phyloP scores from a whole-genome alignment of 2,329 filamentous ascomycete genomes.

The Xylaria polymorpha region DNA sequence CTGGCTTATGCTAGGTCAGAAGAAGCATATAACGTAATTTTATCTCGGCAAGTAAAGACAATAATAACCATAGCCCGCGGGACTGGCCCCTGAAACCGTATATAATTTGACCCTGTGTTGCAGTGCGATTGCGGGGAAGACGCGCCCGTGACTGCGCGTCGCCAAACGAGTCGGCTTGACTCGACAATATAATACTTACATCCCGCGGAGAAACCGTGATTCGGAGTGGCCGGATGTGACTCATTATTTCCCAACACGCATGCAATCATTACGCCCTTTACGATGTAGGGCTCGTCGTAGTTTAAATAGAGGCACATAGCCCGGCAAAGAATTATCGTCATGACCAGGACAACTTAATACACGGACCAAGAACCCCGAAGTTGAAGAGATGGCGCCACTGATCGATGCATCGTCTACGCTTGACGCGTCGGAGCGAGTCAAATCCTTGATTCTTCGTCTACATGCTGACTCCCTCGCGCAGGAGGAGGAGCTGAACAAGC shows the following conservation, averaged over 20 bases:
- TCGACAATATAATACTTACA: not conserved
- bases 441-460: slow-evolving; percentile 29
- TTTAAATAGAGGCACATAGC: not conserved
- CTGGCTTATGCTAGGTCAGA: not conserved
- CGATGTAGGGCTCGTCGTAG: not conserved
- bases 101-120: slow-evolving; percentile 10
- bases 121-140: not conserved
- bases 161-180: not conserved
- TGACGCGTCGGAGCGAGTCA: slow-evolving; percentile 34
- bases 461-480: slow-evolving; percentile 29
- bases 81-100: not conserved
- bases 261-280: not conserved
- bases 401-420: slow-evolving; percentile 23
- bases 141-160: not conserved
- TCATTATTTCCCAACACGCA: not conserved
- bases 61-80: not conserved
- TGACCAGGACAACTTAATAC: not conserved
- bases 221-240: not conserved
- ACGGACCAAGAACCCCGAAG: not conserved
- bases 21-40: no score
- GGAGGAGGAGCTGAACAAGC: slow-evolving; percentile 31
- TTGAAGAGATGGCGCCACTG: slow-evolving; percentile 25
- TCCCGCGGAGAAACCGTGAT: slow-evolving; percentile 4
- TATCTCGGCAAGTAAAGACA: not conserved
- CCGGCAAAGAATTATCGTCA: not conserved